Percentiles rank a stretch among this genome's conserved stretches.
Conservation (phyloP, 768 basidiomycete species). For the Crassisporium funariophilum region DNA sequence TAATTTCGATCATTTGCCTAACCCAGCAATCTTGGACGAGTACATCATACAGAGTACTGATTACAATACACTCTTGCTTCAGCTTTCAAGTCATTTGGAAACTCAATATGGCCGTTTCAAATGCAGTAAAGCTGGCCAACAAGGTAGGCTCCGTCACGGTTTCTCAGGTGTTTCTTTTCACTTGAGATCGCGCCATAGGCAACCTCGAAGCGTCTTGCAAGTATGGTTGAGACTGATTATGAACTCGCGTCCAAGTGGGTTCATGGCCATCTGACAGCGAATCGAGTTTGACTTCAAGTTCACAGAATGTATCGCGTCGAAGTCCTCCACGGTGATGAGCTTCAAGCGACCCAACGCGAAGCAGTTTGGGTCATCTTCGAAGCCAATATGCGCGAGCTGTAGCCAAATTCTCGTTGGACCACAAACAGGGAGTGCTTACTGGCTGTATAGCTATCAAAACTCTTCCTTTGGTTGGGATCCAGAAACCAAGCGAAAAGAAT, state of each 20-base stretch:
- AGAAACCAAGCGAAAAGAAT: conserved; percentile 52
- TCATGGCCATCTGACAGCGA: not conserved
- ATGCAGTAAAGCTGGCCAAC: conserved; percentile 22
- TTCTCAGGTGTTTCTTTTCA: conserved; percentile 2
- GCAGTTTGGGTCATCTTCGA: conserved; percentile 58
- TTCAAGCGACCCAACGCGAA: conserved; percentile 37
- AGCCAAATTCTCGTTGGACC: not conserved
- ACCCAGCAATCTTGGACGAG: too few species aligned
- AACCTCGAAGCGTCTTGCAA: conserved; percentile 17
- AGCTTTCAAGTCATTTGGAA: not conserved
- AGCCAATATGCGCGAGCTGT: conserved; percentile 59
- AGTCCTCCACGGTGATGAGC: conserved; percentile 19
- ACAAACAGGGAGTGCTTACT: not conserved
- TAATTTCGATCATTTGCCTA: too few species aligned
- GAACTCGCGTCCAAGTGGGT: conserved; percentile 14
- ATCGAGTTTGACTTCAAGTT: not conserved
- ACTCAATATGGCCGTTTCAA: conserved; percentile 13
- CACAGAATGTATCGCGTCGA: conserved; percentile 15
- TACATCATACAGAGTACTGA: too few species aligned
- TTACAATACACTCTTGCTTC: too few species aligned
- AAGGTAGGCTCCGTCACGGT: conserved; percentile 14
- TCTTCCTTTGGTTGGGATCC: conserved; percentile 75
- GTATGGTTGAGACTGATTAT: conserved; percentile 15
- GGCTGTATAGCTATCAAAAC: conserved; percentile 42
- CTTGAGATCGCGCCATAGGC: too few species aligned